Evolutionary conservation across 257 asterid genomes (phyloP).

Genomic region (Nicotiana attenuata): DNA sequence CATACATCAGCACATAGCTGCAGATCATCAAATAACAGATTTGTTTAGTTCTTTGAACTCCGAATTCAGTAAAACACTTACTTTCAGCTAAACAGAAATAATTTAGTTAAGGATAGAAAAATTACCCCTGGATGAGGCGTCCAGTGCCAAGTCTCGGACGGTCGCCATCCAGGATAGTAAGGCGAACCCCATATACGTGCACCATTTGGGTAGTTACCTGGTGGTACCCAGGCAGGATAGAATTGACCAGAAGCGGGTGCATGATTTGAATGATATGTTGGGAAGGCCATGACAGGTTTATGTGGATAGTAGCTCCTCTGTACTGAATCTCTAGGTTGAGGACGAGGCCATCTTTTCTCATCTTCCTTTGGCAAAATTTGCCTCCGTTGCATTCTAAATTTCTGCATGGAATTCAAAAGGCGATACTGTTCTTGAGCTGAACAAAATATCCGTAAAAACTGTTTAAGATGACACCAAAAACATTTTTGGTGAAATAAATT

Average conservation of each 20-base stretch:
- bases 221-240: conserved; percentile 37
- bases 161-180: conserved; percentile 39
- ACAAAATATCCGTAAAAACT: background rate
- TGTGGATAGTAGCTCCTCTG: conserved; percentile 26
- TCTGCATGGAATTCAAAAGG: conserved; percentile 24
- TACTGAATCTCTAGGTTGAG: conserved; percentile 25
- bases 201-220: conserved; percentile 27
- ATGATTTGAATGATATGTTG: conserved; percentile 29
- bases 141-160: conserved; percentile 39
- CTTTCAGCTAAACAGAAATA: background rate
- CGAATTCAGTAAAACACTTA: background rate
- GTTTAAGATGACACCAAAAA: background rate
- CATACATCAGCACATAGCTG: conserved; percentile 45
- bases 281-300: conserved; percentile 41
- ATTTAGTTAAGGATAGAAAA: conserved; percentile 15
- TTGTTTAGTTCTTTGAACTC: background rate
- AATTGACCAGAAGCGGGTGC: conserved; percentile 24
- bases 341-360: conserved; percentile 32
- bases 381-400: conserved; percentile 41
- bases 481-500: background rate
- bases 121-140: conserved; percentile 33
- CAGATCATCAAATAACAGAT: background rate
- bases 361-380: conserved; percentile 42
- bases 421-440: background rate
- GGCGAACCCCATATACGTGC: conserved; percentile 34